A percentile compares a stretch with the other conserved stretches of the same genome.
These are phyloP conservation scores for Vigna reflexopilosa DNA, from an alignment of 306 rosid genomes.

Conservation along the genomic window DNA sequence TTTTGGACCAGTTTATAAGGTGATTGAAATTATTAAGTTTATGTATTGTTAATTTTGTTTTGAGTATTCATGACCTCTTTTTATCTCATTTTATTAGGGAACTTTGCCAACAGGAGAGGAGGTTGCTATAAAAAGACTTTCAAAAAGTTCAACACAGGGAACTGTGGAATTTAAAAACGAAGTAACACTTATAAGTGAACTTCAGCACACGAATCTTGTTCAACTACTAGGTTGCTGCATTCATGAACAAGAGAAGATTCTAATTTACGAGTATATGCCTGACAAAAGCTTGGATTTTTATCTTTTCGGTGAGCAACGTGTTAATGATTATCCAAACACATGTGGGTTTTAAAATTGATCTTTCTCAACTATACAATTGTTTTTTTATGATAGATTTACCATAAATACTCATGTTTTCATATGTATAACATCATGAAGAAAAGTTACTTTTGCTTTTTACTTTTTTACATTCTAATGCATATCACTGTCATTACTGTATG, in stretches of 20 bases:
- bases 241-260: neutral
- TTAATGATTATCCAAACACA: too few species aligned
- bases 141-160: neutral
- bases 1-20: constrained; percentile 53
- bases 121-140: neutral
- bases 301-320: too few species aligned
- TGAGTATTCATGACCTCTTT: neutral
- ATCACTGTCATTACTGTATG: neutral
- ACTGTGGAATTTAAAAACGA: neutral
- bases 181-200: neutral
- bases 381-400: too few species aligned
- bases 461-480: neutral
- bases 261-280: neutral
- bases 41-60: neutral
- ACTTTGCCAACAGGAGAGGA: neutral
- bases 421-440: too few species aligned
- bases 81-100: neutral
- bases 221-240: neutral
- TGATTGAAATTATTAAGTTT: neutral
- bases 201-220: neutral
- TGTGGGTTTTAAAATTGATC: too few species aligned
- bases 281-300: neutral
- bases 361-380: too few species aligned
- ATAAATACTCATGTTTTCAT: too few species aligned
- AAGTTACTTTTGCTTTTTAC: too few species aligned